Conservation (phyloP, 2,329 filamentous ascomycete species). For the Aspergillus quadrilineatus region DNA sequence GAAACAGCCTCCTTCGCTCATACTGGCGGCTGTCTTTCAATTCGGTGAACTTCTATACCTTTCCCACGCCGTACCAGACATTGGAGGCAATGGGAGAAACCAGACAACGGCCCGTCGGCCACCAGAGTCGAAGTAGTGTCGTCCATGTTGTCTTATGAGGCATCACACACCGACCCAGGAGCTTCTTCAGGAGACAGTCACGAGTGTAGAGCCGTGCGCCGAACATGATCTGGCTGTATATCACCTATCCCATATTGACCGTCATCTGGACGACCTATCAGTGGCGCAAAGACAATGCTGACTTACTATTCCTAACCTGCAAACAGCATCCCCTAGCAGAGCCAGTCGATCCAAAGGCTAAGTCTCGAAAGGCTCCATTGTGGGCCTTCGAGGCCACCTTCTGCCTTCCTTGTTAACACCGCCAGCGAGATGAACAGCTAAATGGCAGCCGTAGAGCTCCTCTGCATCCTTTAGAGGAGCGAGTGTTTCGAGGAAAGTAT, state of each 20-base stretch:
- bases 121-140: slow-evolving; percentile 19
- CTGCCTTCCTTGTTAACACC: slow-evolving; percentile 20
- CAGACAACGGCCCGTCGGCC: slow-evolving; percentile 15
- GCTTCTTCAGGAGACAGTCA: slow-evolving; percentile 18
- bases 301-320: slow-evolving; percentile 23
- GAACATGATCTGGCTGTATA: slow-evolving; percentile 18
- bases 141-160: slow-evolving; percentile 14
- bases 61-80: slow-evolving; percentile 15
- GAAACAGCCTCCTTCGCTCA: not conserved
- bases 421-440: slow-evolving; percentile 16
- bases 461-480: slow-evolving; percentile 24
- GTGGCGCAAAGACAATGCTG: not conserved
- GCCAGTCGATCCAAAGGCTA: slow-evolving; percentile 28
- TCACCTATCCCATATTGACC: slow-evolving; percentile 34
- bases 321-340: slow-evolving; percentile 28
- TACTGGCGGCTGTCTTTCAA: not conserved
- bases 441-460: slow-evolving; percentile 9
- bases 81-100: slow-evolving; percentile 18
- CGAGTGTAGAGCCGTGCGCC: slow-evolving; percentile 21
- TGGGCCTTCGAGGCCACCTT: slow-evolving; percentile 19
- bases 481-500: slow-evolving; percentile 24
- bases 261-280: slow-evolving; percentile 27
- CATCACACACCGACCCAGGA: slow-evolving; percentile 21
- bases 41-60: slow-evolving; percentile 2
- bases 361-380: slow-evolving; percentile 26